Evolutionary conservation across 176 grass and related monocot species (phyloP).

Genomic region (Elymus sibiricus): DNA sequence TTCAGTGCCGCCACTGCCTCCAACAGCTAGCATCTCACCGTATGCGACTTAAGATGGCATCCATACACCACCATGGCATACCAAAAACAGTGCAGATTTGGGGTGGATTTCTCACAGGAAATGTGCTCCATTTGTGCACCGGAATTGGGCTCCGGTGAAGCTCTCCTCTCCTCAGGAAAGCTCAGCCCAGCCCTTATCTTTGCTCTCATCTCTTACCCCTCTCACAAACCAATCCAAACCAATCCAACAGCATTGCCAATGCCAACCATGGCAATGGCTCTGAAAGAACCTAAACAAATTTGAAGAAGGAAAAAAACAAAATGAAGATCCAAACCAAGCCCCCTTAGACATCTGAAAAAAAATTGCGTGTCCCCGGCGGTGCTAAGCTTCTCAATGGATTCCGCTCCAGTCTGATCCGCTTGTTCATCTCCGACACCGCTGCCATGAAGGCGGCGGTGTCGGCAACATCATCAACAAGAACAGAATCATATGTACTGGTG

Average conservation of each 20-base stretch:
- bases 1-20: conserved; percentile 27
- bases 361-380: conserved; percentile 47
- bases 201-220: conserved; percentile 39
- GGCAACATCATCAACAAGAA: conserved; percentile 51
- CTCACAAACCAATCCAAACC: conserved; percentile 56
- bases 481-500: conserved; percentile 61
- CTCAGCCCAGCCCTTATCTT: conserved; percentile 39
- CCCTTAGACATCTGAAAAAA: conserved; percentile 68
- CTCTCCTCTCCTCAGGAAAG: conserved; percentile 63
- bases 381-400: conserved; percentile 57
- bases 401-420: conserved; percentile 60
- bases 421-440: conserved; percentile 33
- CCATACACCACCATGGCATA: conserved; percentile 27
- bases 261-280: conserved; percentile 38
- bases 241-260: conserved; percentile 45
- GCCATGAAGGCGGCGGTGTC: conserved; percentile 42
- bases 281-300: conserved; percentile 48
- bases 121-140: conserved; percentile 33
- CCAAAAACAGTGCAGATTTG: conserved; percentile 30
- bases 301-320: conserved; percentile 1
- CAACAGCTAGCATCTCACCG: conserved; percentile 33
- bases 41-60: conserved; percentile 33
- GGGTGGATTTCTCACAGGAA: conserved; percentile 36
- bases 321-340: conserved; percentile 44
- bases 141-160: conserved; percentile 31